Base-by-base conservation (phyloP, 345 rosid genomes). In the Dipteronia dyeriana region DNA sequence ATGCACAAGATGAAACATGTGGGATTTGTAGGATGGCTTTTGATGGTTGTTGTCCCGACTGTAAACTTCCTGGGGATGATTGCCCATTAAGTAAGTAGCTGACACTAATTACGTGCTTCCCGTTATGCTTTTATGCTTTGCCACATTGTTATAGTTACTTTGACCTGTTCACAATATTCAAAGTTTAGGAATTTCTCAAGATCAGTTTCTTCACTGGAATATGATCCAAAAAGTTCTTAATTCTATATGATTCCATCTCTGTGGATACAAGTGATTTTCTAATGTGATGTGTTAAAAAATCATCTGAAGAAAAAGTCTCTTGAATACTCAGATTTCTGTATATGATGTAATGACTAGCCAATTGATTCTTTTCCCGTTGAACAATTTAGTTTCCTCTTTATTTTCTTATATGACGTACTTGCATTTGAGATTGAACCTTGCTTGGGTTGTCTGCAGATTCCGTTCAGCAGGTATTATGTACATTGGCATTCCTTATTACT, bases 21-120 rank as follows among this genome's bases (percentile, higher is more conserved):
- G 99, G 98, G 75, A 96, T 94, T 66, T 96, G 99, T 81, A 87
- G 97, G 76, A 92, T 96, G 97, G 97, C 97, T 25, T 95, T 95
- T 79, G 97, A 94, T 85, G 99, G 97, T 66, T 95, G 98, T 60
- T 95, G 97, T 76, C 92, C 94, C 67, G 97, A 95, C 78, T 94
- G 97, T 85, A 91, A 90, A 83, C 93, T 87, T 62, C 95, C 98
- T 12, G 98, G 97, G 9, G 99, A 92, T 84, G 97, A 94, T 78
- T 94, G 97, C 79, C 99, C 98, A 22, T 80, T 93, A 29, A 91
- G 98, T 91, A 84, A 88, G 91, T 71, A 68, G 22, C 71, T 65
- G 5, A 14, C 5, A 4, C 57, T 70, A 54, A 69, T n/a, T 29
- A 20, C n/a, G 70, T 59, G 19, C 43, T 49, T 70, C 53, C 74